A percentile compares a stretch with the other conserved stretches of the same genome.
Evolutionary conservation across 2,329 filamentous ascomycete species (phyloP).

Genomic region (Magnaporthales sp.): DNA sequence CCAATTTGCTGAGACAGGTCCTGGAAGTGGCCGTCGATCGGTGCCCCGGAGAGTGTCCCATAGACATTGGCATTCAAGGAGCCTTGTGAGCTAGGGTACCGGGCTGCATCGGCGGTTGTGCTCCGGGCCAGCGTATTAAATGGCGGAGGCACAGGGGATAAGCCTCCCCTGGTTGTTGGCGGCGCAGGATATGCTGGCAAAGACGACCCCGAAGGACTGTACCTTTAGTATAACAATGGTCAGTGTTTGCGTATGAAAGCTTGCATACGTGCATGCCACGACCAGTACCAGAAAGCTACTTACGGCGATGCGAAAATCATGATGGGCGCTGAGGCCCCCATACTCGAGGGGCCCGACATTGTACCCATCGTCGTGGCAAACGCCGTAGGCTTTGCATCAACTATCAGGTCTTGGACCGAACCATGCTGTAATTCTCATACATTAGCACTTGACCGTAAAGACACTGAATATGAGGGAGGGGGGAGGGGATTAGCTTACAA

Average conservation of each 20-base stretch:
- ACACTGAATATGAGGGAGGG: not conserved
- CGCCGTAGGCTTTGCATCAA: not conserved
- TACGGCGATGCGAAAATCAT: not conserved
- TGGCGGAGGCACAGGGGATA: not conserved
- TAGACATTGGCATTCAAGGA: not conserved
- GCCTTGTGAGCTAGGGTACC: not conserved
- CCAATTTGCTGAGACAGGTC: not conserved
- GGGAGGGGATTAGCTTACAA: conserved; percentile 5
- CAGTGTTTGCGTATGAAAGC: not conserved
- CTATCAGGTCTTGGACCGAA: not conserved
- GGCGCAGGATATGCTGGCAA: not conserved
- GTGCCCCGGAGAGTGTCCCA: not conserved
- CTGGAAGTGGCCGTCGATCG: not conserved
- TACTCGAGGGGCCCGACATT: not conserved
- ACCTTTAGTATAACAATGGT: not conserved
- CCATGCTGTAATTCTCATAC: not conserved
- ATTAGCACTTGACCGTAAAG: not conserved
- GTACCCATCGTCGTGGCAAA: not conserved
- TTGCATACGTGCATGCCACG: not conserved
- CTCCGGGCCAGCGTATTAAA: not conserved
- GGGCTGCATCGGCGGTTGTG: not conserved
- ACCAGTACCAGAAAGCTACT: not conserved
- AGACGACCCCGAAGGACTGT: not conserved
- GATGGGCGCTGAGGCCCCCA: not conserved
- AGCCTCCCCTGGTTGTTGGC: not conserved